A percentile compares a stretch with the other conserved stretches of the same genome.
Evolutionary conservation across 2,329 filamentous ascomycete genomes (phyloP).

Genomic region (Ascocoryne sarcoides): DNA sequence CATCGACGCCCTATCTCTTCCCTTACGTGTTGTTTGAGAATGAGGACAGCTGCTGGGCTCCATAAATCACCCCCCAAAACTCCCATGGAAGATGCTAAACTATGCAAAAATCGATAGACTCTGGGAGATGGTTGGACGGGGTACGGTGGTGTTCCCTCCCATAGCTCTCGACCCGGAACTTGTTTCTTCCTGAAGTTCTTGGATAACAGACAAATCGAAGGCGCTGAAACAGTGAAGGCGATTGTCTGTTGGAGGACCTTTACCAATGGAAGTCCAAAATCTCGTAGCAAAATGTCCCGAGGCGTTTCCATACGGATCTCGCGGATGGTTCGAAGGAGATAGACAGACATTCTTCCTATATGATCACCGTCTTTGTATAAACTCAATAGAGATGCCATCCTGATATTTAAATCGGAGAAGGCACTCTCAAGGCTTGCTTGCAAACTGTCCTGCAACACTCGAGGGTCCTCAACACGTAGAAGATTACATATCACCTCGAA

Average conservation of each 20-base stretch:
- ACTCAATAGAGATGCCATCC: slow-evolving; percentile 43
- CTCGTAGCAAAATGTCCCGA: slow-evolving; percentile 37
- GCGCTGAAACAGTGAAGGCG: slow-evolving; percentile 41
- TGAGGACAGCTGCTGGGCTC: slow-evolving; percentile 57
- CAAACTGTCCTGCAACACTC: slow-evolving; percentile 50
- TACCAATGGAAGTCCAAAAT: slow-evolving; percentile 53
- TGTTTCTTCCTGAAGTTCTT: slow-evolving; percentile 35
- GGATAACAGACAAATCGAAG: slow-evolving; percentile 41
- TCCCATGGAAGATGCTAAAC: slow-evolving; percentile 59
- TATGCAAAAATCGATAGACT: slow-evolving; percentile 62
- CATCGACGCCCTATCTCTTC: slow-evolving; percentile 39
- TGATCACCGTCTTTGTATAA: slow-evolving; percentile 37
- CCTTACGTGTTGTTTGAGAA: slow-evolving; percentile 51
- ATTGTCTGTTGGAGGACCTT: slow-evolving; percentile 56
- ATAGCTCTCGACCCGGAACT: slow-evolving; percentile 58
- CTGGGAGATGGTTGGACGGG: slow-evolving; percentile 72
- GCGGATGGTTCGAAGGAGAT: slow-evolving; percentile 64
- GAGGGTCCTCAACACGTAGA: slow-evolving; percentile 65
- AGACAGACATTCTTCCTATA: slow-evolving; percentile 48
- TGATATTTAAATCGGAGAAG: slow-evolving; percentile 49
- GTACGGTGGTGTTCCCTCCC: slow-evolving; percentile 69
- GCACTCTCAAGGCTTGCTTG: slow-evolving; percentile 46
- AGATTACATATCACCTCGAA: slow-evolving; percentile 57
- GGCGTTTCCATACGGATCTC: slow-evolving; percentile 64
- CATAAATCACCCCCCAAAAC: slow-evolving; percentile 69